Evolutionary conservation across 345 rosid genomes (phyloP), one percentile per base, ranked within the genome.

Genomic region (Eutrema japonicum): DNA sequence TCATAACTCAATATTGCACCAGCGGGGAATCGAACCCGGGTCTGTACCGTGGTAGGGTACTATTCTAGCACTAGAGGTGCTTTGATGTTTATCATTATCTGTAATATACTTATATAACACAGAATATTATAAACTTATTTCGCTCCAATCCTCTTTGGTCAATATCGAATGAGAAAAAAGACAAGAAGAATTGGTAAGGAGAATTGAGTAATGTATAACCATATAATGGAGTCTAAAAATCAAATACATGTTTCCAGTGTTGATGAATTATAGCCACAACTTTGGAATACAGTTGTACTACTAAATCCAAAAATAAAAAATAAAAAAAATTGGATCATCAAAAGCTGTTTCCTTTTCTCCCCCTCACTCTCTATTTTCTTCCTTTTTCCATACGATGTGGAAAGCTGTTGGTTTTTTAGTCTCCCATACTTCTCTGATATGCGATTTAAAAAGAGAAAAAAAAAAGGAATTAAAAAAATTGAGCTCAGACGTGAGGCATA

Each of bases 11-110:
- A 9, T 1, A 3, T 1, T 68, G 91, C 89, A 83, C 84, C 90
- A 84, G 90, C 90, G 86, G 89, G 89, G 83, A 87, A 87, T 87
- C 86, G 85, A 89, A 84, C 90, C 88, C 85, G 86, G 92, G 92
- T 83, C 89, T 84, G 86, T 83, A 89, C 88, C 84, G 87, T 84
- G 86, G 88, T 87, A 89, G 82, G 87, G 88, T 89, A 84, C 83
- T 81, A 81, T 81, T 81, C 77, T 77, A 83, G 73, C 86, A 83
- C 85, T 79, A 77, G 85, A 76, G 80, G 85, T 80, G 80, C 81
- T 66, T n/a, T 3, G 4, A 32, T 32, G 35, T 32, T 4, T 32
- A 32, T 3, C 1, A 1, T 5, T 32, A 4, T 4, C 7, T 32
- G 35, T 18, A 32, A 4, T 6, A 5, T 5, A 5, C 0, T 32